phyloP scores from a whole-genome alignment of 2,329 filamentous ascomycete genomes.

The Mycosphaerella sp. region DNA sequence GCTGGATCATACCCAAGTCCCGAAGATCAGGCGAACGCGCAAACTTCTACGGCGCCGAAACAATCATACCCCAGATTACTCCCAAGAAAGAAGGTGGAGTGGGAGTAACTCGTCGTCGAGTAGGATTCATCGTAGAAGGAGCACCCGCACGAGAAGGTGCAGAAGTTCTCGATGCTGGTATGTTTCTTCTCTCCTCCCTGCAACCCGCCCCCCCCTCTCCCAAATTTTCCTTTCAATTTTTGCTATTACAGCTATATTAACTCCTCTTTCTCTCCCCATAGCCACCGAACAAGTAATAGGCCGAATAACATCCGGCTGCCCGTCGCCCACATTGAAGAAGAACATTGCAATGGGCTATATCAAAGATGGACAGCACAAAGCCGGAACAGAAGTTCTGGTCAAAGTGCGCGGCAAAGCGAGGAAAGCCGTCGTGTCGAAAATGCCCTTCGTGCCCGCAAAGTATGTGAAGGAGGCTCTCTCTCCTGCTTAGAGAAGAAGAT shows the following conservation, averaged over 20 bases:
- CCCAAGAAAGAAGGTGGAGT: slow-evolving; percentile 25
- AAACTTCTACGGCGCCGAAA: slow-evolving; percentile 78
- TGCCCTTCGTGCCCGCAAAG: slow-evolving; percentile 79
- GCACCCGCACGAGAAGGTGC: slow-evolving; percentile 86
- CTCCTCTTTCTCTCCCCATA: background rate
- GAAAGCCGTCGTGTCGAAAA: slow-evolving; percentile 70
- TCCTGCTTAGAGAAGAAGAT: slow-evolving; percentile 2
- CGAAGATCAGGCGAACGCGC: slow-evolving; percentile 55
- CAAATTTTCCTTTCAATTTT: too few species aligned
- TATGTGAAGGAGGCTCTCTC: slow-evolving; percentile 53
- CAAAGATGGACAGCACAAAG: slow-evolving; percentile 73
- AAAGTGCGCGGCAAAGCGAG: slow-evolving; percentile 70
- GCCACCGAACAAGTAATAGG: slow-evolving; percentile 62
- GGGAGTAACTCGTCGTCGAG: slow-evolving; percentile 64
- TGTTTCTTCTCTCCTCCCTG: background rate
- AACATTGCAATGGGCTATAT: slow-evolving; percentile 98
- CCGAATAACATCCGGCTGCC: slow-evolving; percentile 79
- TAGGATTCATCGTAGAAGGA: slow-evolving; percentile 77
- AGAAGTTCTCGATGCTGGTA: slow-evolving; percentile 57
- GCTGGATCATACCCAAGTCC: slow-evolving; percentile 80
- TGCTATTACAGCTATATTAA: background rate
- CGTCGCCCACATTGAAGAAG: slow-evolving; percentile 75
- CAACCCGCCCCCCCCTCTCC: too few species aligned
- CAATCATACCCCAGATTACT: slow-evolving; percentile 70
- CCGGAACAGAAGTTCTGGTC: slow-evolving; percentile 73